These are phyloP conservation scores for Eucalyptus victrix DNA, from an alignment of 345 rosid species.

Conservation along the genomic window DNA sequence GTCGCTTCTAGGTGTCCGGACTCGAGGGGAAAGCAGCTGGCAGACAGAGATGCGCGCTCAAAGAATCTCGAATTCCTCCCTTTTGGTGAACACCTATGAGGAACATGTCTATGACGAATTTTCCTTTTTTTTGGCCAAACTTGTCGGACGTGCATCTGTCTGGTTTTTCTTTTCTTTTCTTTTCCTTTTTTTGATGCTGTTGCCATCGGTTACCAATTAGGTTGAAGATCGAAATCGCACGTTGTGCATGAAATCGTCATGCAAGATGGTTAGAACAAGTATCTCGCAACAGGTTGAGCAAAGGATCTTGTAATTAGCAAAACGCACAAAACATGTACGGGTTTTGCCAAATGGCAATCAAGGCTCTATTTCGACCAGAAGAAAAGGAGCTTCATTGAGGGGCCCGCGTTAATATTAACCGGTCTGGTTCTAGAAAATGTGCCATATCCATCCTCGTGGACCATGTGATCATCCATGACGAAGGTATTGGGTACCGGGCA, in stretches of 20 bases:
- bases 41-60: neutral
- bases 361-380: neutral
- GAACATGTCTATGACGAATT: neutral
- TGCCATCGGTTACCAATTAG: neutral
- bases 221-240: neutral
- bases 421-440: neutral
- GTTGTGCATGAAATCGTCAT: neutral
- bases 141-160: neutral
- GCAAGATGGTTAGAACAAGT: neutral
- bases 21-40: neutral
- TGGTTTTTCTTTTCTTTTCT: no score
- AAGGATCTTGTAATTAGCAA: neutral
- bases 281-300: neutral
- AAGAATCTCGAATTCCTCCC: neutral
- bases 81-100: neutral
- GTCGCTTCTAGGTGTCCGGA: neutral
- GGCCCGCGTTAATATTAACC: neutral
- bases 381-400: neutral
- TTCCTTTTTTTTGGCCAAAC: neutral
- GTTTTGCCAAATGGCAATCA: neutral
- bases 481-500: neutral
- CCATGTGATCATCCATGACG: neutral
- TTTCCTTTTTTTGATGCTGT: neutral
- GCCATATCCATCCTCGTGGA: neutral
- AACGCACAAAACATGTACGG: neutral